A percentile compares a stretch with the other conserved stretches of the same genome.
Conservation (phyloP, 305 asterid species). For the Nicotiana rustica region DNA sequence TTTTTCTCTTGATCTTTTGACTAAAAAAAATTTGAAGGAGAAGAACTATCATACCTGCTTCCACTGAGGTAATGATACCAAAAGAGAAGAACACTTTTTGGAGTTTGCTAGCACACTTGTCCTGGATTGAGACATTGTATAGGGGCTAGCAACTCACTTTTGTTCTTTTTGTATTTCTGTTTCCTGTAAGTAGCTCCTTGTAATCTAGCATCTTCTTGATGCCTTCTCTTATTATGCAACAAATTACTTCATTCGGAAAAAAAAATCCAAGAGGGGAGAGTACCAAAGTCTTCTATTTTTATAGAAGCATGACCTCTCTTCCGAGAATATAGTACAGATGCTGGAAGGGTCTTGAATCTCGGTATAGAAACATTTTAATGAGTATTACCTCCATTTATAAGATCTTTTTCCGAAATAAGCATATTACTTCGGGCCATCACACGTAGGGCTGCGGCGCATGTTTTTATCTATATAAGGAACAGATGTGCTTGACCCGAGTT, state of each 20-base stretch:
- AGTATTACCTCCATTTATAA: neutral
- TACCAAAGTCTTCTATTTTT: neutral
- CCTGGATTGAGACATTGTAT: too few species aligned
- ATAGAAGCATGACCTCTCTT: neutral
- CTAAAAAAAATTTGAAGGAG: conserved; percentile 1
- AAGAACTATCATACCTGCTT: conserved; percentile 9
- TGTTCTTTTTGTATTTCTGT: too few species aligned
- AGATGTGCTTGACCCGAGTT: conserved; percentile 7
- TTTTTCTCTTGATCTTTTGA: neutral
- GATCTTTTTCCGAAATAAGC: neutral
- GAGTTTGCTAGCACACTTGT: too few species aligned
- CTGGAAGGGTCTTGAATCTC: conserved; percentile 4
- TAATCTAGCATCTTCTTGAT: too few species aligned
- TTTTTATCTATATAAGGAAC: neutral
- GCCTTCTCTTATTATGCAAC: too few species aligned
- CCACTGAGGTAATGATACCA: conserved; percentile 5
- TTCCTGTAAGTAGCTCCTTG: too few species aligned
- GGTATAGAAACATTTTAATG: neutral
- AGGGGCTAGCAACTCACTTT: too few species aligned
- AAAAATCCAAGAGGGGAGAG: neutral
- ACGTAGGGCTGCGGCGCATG: conserved; percentile 23
- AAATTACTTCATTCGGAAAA: too few species aligned
- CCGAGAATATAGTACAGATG: neutral
- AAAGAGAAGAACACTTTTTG: neutral
- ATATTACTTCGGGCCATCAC: conserved; percentile 26